Percentiles rank a stretch among this genome's conserved stretches.
These are phyloP conservation scores for Nicotiana benthamiana DNA, from an alignment of 257 asterid genomes.

Conservation along the genomic window DNA sequence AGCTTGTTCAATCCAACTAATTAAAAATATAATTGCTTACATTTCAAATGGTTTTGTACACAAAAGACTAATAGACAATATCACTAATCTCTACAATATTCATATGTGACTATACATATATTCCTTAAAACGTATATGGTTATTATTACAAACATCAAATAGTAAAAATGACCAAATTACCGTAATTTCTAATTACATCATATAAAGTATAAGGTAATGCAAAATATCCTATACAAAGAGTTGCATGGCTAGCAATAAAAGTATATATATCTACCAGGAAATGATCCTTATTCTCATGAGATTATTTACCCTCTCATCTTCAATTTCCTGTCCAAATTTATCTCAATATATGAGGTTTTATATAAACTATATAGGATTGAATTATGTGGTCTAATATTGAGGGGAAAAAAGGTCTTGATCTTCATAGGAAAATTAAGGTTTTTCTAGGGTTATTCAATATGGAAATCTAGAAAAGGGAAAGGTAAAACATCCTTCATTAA, in stretches of 20 bases:
- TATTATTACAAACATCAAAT: conserved; percentile 7
- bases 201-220: neutral
- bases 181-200: neutral
- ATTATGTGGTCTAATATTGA: neutral
- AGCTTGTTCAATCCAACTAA: neutral
- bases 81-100: neutral
- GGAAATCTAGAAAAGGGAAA: conserved; percentile 46
- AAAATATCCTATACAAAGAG: neutral
- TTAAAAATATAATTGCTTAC: neutral
- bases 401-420: neutral
- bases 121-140: neutral
- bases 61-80: neutral
- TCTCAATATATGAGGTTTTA: neutral
- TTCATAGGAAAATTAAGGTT: neutral
- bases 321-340: conserved; percentile 1
- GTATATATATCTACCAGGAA: neutral
- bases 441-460: conserved; percentile 20
- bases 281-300: neutral
- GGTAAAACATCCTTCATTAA: conserved; percentile 54
- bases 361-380: neutral
- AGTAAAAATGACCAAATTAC: neutral
- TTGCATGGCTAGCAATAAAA: neutral
- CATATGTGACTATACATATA: neutral
- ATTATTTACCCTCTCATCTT: neutral
- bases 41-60: neutral